Evolutionary conservation across 495 filamentous ascomycete species (phyloP).

Genomic region (Tetracladium marchalianum): DNA sequence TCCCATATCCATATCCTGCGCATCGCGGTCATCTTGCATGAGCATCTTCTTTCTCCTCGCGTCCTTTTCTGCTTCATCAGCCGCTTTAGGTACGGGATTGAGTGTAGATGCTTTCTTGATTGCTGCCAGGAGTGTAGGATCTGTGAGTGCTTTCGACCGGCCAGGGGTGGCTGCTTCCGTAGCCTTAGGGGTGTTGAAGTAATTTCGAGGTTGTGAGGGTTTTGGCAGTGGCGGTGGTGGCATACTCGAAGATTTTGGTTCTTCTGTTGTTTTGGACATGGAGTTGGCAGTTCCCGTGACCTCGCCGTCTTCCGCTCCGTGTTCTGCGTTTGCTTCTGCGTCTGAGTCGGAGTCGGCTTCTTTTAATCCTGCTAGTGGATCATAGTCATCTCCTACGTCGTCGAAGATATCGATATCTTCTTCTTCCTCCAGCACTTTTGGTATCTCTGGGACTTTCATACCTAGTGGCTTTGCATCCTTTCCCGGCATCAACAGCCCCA

Average conservation of each 20-base stretch:
- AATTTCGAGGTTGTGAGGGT: slow-evolving; percentile 36
- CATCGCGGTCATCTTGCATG: slow-evolving; percentile 67
- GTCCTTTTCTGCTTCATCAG: slow-evolving; percentile 39
- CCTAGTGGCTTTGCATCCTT: slow-evolving; percentile 58
- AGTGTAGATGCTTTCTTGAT: slow-evolving; percentile 75
- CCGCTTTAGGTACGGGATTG: slow-evolving; percentile 33
- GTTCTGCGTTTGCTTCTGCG: slow-evolving; percentile 19
- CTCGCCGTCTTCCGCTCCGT: slow-evolving; percentile 17
- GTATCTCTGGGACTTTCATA: slow-evolving; percentile 64
- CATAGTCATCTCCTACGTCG: slow-evolving; percentile 75
- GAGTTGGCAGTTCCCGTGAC: slow-evolving; percentile 1
- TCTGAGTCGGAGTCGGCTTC: slow-evolving; percentile 34
- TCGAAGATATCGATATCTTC: slow-evolving; percentile 75
- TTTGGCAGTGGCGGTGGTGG: slow-evolving; percentile 31
- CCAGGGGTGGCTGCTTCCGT: slow-evolving; percentile 23
- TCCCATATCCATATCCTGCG: slow-evolving; percentile 87
- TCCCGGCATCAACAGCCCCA: slow-evolving; percentile 52
- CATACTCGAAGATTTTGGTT: slow-evolving; percentile 24
- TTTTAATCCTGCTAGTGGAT: slow-evolving; percentile 68
- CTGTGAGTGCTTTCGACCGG: slow-evolving; percentile 41
- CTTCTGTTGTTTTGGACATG: slow-evolving; percentile 10
- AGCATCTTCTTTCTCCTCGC: slow-evolving; percentile 67
- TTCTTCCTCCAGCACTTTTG: slow-evolving; percentile 39
- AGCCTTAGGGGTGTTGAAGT: slow-evolving; percentile 40
- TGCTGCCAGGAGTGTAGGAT: slow-evolving; percentile 74